These are phyloP conservation scores for Chalciporus sp. DNA, from an alignment of 1,284 basidiomycete genomes.

Conservation along the genomic window DNA sequence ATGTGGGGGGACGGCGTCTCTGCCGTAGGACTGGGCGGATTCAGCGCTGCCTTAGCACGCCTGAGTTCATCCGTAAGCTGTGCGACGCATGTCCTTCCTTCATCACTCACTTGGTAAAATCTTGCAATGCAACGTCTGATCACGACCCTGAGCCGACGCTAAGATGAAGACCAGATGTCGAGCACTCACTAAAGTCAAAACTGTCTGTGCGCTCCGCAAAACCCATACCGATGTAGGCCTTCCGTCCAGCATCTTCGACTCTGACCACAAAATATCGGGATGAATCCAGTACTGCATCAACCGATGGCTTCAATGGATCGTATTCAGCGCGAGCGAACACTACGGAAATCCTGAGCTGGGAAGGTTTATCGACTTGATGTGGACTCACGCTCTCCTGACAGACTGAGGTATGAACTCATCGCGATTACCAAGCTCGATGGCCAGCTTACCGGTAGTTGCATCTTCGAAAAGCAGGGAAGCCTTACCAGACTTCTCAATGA, in stretches of 20 bases:
- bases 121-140: constrained; percentile 90
- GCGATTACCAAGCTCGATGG: constrained; percentile 4
- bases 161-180: background rate
- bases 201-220: constrained; percentile 90
- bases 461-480: constrained; percentile 77
- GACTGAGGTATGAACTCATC: constrained; percentile 7
- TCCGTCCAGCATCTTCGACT: constrained; percentile 84
- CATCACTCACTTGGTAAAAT: constrained; percentile 81
- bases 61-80: constrained; percentile 37
- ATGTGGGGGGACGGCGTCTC: constrained; percentile 55
- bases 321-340: constrained; percentile 95
- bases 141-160: constrained; percentile 5
- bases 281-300: constrained; percentile 95
- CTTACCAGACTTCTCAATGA: constrained; percentile 71
- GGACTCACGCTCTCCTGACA: constrained; percentile 61
- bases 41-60: constrained; percentile 61
- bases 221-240: constrained; percentile 93
- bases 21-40: constrained; percentile 50
- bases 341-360: constrained; percentile 32
- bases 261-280: constrained; percentile 95
- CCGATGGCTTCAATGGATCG: constrained; percentile 76
- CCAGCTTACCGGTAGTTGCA: constrained; percentile 60
- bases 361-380: constrained; percentile 10
- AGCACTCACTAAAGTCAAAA: constrained; percentile 86
- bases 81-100: background rate